Evolutionary conservation across 192 early-diverging fungal species (phyloP).

Genomic region (Haplosporangium gracile): DNA sequence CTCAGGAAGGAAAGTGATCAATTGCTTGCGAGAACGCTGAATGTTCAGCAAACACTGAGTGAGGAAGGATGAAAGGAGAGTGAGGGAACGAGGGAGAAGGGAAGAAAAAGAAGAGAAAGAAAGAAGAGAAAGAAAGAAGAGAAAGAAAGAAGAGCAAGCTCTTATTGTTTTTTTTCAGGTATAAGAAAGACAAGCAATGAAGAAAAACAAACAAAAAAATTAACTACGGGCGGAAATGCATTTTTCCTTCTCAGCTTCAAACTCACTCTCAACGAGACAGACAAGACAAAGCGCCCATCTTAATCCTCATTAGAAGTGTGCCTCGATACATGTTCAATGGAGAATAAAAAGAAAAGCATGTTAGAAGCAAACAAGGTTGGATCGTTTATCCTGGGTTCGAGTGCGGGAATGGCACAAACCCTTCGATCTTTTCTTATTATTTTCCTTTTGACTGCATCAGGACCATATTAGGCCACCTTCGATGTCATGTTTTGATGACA

Average conservation of each 20-base stretch:
- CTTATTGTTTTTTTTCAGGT: neutral
- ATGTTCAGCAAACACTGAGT: neutral
- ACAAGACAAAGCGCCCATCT: too few relatives aligned
- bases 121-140: neutral
- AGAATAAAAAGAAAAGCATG: neutral
- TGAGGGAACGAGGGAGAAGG: neutral
- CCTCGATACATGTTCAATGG: neutral
- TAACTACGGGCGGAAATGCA: neutral
- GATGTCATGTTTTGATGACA: too few relatives aligned
- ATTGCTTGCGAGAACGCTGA: neutral
- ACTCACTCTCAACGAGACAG: slow-evolving; percentile 1
- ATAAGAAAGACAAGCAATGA: too few relatives aligned
- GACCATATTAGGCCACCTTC: neutral
- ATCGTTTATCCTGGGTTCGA: neutral
- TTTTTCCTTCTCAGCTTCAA: neutral
- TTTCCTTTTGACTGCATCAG: neutral
- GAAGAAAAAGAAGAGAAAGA: neutral
- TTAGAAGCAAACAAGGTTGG: neutral
- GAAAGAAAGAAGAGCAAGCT: neutral
- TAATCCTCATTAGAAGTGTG: neutral
- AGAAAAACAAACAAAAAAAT: neutral
- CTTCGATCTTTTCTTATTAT: too few relatives aligned
- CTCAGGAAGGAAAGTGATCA: neutral
- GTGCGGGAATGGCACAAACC: neutral
- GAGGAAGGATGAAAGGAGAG: neutral